These are phyloP conservation scores for Nakazawaea molendinolei DNA, from an alignment of 805 yeast species.

Conservation along the genomic window DNA sequence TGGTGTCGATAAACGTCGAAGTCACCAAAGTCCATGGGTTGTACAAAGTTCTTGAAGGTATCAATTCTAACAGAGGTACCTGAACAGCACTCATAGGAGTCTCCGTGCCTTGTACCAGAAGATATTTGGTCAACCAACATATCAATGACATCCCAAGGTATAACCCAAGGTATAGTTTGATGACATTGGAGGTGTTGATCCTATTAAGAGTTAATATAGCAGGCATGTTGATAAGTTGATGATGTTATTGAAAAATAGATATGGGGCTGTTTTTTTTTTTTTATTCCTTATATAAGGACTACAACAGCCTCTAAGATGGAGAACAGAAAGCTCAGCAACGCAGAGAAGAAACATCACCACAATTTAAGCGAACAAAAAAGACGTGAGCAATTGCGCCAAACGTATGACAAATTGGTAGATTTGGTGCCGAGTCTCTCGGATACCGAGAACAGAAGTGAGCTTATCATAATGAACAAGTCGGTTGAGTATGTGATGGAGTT, in stretches of 20 bases:
- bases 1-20: slow-evolving; percentile 58
- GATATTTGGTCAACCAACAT: background rate
- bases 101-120: background rate
- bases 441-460: slow-evolving; percentile 76
- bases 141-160: background rate
- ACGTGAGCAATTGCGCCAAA: slow-evolving; percentile 76
- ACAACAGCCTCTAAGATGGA: background rate
- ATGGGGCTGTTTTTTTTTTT: background rate
- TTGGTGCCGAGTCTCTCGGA: slow-evolving; percentile 67
- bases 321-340: slow-evolving; percentile 18
- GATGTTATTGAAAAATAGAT: slow-evolving; percentile 10
- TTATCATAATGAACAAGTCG: slow-evolving; percentile 62
- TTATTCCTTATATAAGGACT: background rate
- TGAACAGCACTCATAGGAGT: slow-evolving; percentile 31
- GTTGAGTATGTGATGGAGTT: slow-evolving; percentile 48
- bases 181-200: background rate
- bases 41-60: slow-evolving; percentile 47
- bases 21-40: slow-evolving; percentile 62
- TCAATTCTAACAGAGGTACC: slow-evolving; percentile 54
- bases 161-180: background rate
- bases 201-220: slow-evolving; percentile 6
- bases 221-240: background rate
- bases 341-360: slow-evolving; percentile 28
- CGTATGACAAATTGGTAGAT: slow-evolving; percentile 69
- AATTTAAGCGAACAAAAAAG: slow-evolving; percentile 69